Percentiles rank a stretch among this genome's conserved stretches.
These are phyloP conservation scores for Golovinomyces cichoracearum DNA, from an alignment of 2,329 filamentous ascomycete genomes.

Conservation along the genomic window DNA sequence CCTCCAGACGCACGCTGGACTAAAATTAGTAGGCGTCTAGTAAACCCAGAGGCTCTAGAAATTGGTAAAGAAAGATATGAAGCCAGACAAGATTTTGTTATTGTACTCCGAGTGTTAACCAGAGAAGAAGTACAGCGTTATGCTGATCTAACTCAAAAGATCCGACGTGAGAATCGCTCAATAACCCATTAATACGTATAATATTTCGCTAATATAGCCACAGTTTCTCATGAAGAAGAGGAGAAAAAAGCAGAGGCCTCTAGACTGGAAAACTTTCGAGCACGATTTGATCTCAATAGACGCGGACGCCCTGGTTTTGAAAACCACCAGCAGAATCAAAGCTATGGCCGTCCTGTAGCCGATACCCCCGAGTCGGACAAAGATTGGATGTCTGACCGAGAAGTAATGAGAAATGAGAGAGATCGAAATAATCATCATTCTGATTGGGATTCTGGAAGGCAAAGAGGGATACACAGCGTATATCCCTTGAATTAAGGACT, in stretches of 20 bases:
- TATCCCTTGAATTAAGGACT: too few species aligned
- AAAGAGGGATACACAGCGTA: too few species aligned
- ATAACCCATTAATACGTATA: neutral
- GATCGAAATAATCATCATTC: too few species aligned
- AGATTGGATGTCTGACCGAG: too few species aligned
- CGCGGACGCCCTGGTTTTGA: neutral
- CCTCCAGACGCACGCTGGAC: conserved; percentile 70
- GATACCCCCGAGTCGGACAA: too few species aligned
- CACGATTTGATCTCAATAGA: neutral
- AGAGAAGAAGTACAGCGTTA: conserved; percentile 79
- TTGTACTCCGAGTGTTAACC: conserved; percentile 64
- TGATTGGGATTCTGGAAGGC: too few species aligned
- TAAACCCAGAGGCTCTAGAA: conserved; percentile 69
- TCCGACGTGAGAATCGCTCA: conserved; percentile 35
- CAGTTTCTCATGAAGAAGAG: conserved; percentile 14
- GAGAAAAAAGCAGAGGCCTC: too few species aligned
- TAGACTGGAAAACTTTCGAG: too few species aligned
- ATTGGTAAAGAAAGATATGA: conserved; percentile 78
- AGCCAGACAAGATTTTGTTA: conserved; percentile 77
- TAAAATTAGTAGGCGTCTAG: conserved; percentile 65
- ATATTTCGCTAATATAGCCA: neutral
- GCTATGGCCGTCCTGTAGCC: too few species aligned
- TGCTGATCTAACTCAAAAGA: conserved; percentile 52
- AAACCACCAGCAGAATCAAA: too few species aligned
- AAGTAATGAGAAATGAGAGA: too few species aligned